Evolutionary conservation across 345 rosid genomes (phyloP).

Genomic region (Trapa incisa): DNA sequence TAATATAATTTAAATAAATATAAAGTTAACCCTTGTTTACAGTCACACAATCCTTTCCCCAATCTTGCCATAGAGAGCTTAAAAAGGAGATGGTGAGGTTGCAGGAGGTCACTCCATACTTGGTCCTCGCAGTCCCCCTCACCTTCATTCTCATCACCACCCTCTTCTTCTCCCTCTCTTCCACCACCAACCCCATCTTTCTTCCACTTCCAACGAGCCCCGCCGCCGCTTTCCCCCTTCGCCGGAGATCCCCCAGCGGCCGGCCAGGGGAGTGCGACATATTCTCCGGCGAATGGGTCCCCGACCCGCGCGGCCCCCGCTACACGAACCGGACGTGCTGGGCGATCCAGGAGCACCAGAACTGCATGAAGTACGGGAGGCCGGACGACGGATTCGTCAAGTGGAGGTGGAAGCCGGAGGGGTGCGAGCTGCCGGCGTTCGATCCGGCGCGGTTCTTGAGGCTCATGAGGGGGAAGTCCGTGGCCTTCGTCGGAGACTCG

Average conservation of each 20-base stretch:
- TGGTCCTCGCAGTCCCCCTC: background rate
- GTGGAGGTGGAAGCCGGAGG: constrained; percentile 31
- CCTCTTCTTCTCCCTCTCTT: background rate
- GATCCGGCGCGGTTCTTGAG: constrained; percentile 18
- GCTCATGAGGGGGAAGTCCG: constrained; percentile 25
- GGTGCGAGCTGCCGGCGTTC: constrained; percentile 24
- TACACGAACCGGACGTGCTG: constrained; percentile 22
- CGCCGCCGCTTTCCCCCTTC: background rate
- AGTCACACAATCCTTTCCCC: background rate
- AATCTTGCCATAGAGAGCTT: background rate
- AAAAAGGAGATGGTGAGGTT: background rate
- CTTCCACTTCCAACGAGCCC: background rate
- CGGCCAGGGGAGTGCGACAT: constrained; percentile 11
- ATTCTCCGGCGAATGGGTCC: constrained; percentile 26
- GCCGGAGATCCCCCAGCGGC: background rate
- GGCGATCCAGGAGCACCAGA: constrained; percentile 22
- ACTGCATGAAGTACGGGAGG: constrained; percentile 27
- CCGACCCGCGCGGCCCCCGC: constrained; percentile 13
- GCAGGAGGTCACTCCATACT: background rate
- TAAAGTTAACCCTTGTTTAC: too few relatives aligned
- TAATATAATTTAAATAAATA: too few relatives aligned
- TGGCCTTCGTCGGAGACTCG: constrained; percentile 34
- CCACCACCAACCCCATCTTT: background rate
- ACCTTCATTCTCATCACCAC: background rate
- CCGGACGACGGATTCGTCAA: constrained; percentile 23